Evolutionary conservation across 208 protist genomes (phyloP).

Genomic region (Naegleria gruberi): DNA sequence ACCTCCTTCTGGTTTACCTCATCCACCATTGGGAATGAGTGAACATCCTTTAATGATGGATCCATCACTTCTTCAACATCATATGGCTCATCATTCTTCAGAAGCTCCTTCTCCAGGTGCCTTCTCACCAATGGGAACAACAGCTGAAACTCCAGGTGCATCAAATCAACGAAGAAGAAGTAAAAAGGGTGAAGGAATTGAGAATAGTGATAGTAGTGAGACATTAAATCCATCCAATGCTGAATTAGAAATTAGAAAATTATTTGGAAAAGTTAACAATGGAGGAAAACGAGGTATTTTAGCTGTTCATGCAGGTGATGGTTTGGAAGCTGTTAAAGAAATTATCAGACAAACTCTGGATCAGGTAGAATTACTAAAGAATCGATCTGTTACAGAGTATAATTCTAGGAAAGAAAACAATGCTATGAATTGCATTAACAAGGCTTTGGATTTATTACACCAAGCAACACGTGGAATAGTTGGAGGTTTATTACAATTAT

Average conservation of each 20-base stretch:
- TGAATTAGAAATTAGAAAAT: constrained; percentile 14
- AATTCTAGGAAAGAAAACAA: not conserved
- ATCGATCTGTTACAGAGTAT: not conserved
- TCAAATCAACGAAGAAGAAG: not conserved
- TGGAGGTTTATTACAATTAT: not conserved
- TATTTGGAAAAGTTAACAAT: constrained; percentile 18
- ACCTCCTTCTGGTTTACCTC: too few species aligned
- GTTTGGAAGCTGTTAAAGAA: not conserved
- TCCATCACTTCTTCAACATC: not conserved
- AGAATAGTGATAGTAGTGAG: not conserved
- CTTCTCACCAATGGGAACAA: not conserved
- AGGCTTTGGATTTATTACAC: not conserved
- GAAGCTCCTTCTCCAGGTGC: not conserved
- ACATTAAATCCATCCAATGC: not conserved
- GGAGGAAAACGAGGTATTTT: constrained; percentile 6
- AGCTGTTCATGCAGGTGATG: constrained; percentile 16
- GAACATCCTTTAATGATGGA: not conserved
- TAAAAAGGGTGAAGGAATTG: not conserved
- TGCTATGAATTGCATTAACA: not conserved
- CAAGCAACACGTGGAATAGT: not conserved
- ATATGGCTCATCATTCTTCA: not conserved
- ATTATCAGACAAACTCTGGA: not conserved
- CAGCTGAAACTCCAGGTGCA: not conserved
- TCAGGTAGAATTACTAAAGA: not conserved
- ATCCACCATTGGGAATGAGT: not conserved